Base-by-base conservation (phyloP, 139 green algal species). In the Picochlorum costavermella region DNA sequence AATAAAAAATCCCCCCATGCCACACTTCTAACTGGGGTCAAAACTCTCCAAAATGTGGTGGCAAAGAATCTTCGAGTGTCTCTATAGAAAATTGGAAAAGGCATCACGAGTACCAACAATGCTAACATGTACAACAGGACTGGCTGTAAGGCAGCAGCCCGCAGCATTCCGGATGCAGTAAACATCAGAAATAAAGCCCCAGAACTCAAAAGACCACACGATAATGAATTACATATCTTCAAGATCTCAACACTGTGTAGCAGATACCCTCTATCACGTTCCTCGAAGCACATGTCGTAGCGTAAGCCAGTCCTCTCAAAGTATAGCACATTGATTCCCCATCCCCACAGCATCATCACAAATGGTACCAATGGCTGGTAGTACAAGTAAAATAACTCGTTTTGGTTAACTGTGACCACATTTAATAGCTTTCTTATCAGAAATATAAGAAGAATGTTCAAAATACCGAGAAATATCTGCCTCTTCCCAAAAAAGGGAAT, bases 1-100 rank as follows among this genome's bases (percentile, higher is more conserved):
- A 98, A 67, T 45, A 98, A 69, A 67, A 98, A 98, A 66, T 98
- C 92, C 2, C 89, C 71, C 80, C 92, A 98, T 4, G 65, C 73
- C 37, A 98, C 86, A 25, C 78, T 53, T 33, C 85, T 68, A 16
- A 91, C 5, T 2, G 87, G 87, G 29, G 86, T 76, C 25, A 83
- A 56, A 33, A 89, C 84, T 1, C 79, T 69, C 56, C 61, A 67
- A n/a, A 84, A 26, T 4, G 86, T 93, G 5, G 33, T 20, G 1
- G 50, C 59, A 48, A 95, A 90, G 60, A 87, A 85, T 25, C 75
- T 60, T 12, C 86, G 58, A 4, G 64, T 65, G 20, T 77, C 78
- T 55, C 72, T 62, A 53, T 25, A 69, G 10, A 69, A 67, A 28
- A 69, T 31, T 50, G 33, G 1, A 3, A 55, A 26, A 6, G 83